Conservation (phyloP, 805 yeast genomes). For the Cyberlindnera bimundalis region DNA sequence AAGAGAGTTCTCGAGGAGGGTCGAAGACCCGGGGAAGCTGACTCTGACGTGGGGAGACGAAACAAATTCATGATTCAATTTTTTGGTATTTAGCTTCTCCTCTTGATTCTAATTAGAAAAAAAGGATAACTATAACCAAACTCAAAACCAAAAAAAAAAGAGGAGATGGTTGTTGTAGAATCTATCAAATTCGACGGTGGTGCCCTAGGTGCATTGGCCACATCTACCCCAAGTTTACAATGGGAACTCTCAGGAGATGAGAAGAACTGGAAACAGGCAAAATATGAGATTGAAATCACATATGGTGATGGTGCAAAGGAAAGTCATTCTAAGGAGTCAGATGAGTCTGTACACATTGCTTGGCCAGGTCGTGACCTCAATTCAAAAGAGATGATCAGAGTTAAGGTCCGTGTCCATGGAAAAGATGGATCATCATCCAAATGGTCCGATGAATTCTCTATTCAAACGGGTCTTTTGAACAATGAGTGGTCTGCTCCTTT, state of each 20-base stretch:
- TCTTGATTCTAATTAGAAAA: too few relatives aligned
- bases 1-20: too few relatives aligned
- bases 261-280: constrained; percentile 14
- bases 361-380: constrained; percentile 15
- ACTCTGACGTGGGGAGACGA: too few relatives aligned
- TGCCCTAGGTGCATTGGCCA: constrained; percentile 12
- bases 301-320: constrained; percentile 3
- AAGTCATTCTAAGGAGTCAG: background rate
- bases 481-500: constrained; percentile 15
- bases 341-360: constrained; percentile 6
- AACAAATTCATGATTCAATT: too few relatives aligned
- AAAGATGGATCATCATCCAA: constrained; percentile 13
- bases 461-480: constrained; percentile 10
- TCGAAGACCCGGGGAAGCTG: too few relatives aligned
- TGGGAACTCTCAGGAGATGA: constrained; percentile 17
- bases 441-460: constrained; percentile 10
- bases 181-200: constrained; percentile 11
- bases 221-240: constrained; percentile 8
- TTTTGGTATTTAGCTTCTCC: too few relatives aligned
- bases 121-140: too few relatives aligned
- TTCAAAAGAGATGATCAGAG: constrained; percentile 8
- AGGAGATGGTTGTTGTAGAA: constrained; percentile 9
- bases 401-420: constrained; percentile 13
- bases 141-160: too few relatives aligned
- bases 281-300: constrained; percentile 5